These are phyloP conservation scores for Copromyces sp. DNA, from an alignment of 495 filamentous ascomycete species.

Conservation along the genomic window DNA sequence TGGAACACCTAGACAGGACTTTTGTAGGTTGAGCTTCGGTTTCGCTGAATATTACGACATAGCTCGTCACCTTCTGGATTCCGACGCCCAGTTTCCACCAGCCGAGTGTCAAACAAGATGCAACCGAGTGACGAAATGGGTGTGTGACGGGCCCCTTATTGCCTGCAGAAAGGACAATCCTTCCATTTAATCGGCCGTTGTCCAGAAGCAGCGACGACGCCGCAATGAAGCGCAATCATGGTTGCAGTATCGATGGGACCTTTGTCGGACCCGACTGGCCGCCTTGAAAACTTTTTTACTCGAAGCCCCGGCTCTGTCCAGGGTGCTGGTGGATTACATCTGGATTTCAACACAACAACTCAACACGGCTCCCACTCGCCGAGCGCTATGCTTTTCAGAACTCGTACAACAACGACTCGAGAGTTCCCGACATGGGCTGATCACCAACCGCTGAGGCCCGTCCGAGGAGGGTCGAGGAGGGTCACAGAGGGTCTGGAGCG, in stretches of 20 bases:
- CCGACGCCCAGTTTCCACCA: background rate
- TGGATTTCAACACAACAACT: background rate
- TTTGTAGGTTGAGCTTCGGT: background rate
- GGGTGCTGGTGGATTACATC: background rate
- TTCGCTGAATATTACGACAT: background rate
- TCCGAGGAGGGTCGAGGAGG: background rate
- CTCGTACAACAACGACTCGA: background rate
- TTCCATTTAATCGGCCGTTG: background rate
- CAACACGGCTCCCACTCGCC: background rate
- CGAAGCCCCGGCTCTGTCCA: background rate
- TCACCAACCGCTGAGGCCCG: background rate
- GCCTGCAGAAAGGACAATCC: background rate
- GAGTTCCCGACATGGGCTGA: background rate
- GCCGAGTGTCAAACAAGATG: background rate
- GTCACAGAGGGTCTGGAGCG: background rate
- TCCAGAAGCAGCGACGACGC: background rate
- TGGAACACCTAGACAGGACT: background rate
- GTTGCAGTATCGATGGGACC: background rate
- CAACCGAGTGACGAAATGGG: background rate
- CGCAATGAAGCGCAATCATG: background rate
- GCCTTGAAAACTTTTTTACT: background rate
- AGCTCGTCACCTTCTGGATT: background rate
- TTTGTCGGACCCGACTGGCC: background rate
- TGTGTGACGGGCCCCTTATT: background rate
- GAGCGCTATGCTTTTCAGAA: background rate